Conservation (phyloP, 2,329 filamentous ascomycete species). For the Colletotrichum spinosum region DNA sequence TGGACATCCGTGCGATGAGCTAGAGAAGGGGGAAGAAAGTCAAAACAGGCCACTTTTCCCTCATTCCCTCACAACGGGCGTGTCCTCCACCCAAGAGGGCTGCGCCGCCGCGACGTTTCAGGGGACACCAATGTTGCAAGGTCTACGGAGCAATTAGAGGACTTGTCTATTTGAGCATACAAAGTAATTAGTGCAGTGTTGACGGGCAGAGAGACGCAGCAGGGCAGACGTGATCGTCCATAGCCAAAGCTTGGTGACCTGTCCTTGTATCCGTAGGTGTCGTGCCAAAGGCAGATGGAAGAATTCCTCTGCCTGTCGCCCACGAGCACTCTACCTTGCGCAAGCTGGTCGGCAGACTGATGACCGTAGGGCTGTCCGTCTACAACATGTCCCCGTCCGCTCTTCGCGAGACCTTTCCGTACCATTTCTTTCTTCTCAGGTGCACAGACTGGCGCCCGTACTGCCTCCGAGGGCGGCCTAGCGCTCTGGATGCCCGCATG, state of each 20-base stretch:
- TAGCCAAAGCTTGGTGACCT: neutral
- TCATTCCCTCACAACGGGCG: constrained; percentile 14
- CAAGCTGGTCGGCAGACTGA: no score
- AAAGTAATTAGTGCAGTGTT: no score
- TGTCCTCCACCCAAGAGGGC: constrained; percentile 3
- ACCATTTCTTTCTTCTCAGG: neutral
- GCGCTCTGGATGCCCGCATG: constrained; percentile 11
- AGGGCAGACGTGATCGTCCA: neutral
- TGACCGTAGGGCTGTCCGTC: no score
- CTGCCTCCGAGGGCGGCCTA: constrained; percentile 1
- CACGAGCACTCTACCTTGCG: no score
- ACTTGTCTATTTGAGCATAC: no score
- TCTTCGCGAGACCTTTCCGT: neutral
- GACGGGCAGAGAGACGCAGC: no score
- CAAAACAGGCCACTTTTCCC: constrained; percentile 25
- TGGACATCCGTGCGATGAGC: constrained; percentile 20
- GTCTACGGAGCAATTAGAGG: neutral
- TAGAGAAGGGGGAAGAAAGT: constrained; percentile 10
- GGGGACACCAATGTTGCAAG: constrained; percentile 30
- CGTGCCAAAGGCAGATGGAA: no score
- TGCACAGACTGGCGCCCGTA: constrained; percentile 16
- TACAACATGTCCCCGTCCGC: neutral
- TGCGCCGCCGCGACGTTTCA: constrained; percentile 33
- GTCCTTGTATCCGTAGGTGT: no score
- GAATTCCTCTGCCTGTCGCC: no score